Percentiles rank a stretch among this genome's conserved stretches.
Conservation (phyloP, 257 asterid genomes). For the Solanum lignicaule region DNA sequence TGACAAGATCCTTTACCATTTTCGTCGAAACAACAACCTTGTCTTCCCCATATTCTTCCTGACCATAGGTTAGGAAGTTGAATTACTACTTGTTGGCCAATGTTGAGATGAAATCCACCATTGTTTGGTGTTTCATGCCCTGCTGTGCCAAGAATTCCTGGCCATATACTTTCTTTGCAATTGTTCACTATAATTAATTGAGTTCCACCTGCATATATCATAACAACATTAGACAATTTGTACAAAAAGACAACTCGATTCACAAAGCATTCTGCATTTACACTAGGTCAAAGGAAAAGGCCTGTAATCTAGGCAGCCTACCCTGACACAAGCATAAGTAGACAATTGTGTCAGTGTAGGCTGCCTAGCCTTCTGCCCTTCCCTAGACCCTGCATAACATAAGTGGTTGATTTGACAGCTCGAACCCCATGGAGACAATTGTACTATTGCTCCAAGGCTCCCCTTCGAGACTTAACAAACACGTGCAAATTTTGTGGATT, state of each 20-base stretch:
- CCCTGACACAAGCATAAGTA: background rate
- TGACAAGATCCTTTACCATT: slow-evolving; percentile 49
- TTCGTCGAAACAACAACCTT: slow-evolving; percentile 53
- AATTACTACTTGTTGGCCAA: slow-evolving; percentile 29
- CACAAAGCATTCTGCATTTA: background rate
- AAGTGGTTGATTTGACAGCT: background rate
- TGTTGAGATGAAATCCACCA: slow-evolving; percentile 54
- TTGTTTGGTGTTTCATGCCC: slow-evolving; percentile 37
- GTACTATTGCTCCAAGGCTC: background rate
- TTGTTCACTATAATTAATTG: slow-evolving; percentile 50
- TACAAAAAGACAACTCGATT: background rate
- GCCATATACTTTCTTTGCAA: slow-evolving; percentile 66
- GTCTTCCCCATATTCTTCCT: slow-evolving; percentile 77
- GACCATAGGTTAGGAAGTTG: slow-evolving; percentile 64
- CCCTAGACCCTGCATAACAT: background rate
- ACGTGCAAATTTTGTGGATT: background rate
- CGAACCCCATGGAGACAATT: background rate
- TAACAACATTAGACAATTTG: background rate
- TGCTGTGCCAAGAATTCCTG: slow-evolving; percentile 56
- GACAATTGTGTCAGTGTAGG: background rate
- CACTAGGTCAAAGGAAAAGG: background rate
- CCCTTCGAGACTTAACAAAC: background rate
- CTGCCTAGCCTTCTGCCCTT: background rate
- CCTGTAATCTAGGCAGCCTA: background rate
- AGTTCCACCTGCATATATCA: slow-evolving; percentile 43